These are phyloP conservation scores for Aspergillus bombycis DNA, from an alignment of 2,329 filamentous ascomycete genomes.

Conservation along the genomic window DNA sequence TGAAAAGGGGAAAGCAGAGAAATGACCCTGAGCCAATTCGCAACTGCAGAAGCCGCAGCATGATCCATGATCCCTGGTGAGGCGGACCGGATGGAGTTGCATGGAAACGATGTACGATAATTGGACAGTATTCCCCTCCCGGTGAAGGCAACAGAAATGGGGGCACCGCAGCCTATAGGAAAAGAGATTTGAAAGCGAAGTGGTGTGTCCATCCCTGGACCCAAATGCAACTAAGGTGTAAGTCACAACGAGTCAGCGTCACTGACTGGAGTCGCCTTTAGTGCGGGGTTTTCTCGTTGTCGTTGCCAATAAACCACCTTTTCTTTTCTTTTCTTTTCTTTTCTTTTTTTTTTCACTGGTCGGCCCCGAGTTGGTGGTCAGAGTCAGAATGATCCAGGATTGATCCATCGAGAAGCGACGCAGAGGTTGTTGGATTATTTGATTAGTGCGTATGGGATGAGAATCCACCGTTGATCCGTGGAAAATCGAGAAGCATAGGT, in stretches of 20 bases:
- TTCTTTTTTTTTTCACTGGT: slow-evolving; percentile 6
- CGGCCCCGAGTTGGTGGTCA: slow-evolving; percentile 3
- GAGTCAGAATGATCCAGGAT: background rate
- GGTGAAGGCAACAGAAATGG: slow-evolving; percentile 18
- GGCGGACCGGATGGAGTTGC: slow-evolving; percentile 17
- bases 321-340: no score
- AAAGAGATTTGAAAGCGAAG: background rate
- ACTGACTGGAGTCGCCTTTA: slow-evolving; percentile 3
- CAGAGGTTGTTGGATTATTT: background rate
- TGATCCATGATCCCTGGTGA: slow-evolving; percentile 23
- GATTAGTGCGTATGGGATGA: background rate
- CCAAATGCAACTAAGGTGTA: background rate
- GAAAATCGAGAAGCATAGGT: background rate
- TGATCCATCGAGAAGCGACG: background rate
- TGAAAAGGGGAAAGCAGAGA: slow-evolving; percentile 14
- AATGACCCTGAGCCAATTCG: slow-evolving; percentile 19
- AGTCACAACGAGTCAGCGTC: slow-evolving; percentile 13
- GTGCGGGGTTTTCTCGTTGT: slow-evolving; percentile 21
- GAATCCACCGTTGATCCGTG: background rate
- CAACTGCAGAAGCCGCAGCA: slow-evolving; percentile 19
- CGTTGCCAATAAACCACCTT: background rate
- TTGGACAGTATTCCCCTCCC: slow-evolving; percentile 17
- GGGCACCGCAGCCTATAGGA: slow-evolving; percentile 12
- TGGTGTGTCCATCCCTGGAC: slow-evolving; percentile 9
- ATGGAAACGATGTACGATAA: slow-evolving; percentile 11